phyloP scores from a whole-genome alignment of 2,329 filamentous ascomycete genomes.

The Amylocarpus encephaloides region DNA sequence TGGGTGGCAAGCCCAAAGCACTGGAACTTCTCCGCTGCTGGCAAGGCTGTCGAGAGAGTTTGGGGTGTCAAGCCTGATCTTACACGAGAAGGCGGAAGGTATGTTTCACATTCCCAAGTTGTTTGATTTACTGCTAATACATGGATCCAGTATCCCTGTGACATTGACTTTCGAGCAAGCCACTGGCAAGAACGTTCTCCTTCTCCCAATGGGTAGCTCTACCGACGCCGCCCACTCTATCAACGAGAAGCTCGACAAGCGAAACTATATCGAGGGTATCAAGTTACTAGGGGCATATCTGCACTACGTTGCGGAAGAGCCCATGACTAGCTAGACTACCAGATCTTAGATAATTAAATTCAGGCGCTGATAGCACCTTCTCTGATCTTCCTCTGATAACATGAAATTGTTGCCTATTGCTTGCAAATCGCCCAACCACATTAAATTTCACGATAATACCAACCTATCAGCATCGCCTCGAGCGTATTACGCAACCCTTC shows the following conservation, averaged over 20 bases:
- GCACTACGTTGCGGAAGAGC: conserved; percentile 92
- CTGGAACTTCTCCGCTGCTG: conserved; percentile 95
- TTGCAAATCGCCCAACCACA: too few relatives aligned
- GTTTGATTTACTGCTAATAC: conserved; percentile 10
- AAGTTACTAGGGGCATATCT: conserved; percentile 93
- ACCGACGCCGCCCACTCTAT: conserved; percentile 96
- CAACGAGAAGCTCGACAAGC: conserved; percentile 96
- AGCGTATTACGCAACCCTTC: too few relatives aligned
- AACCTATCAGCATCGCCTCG: too few relatives aligned
- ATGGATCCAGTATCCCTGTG: conserved; percentile 70
- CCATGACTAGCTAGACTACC: conserved; percentile 36
- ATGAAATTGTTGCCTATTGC: too few relatives aligned
- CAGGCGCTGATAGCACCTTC: too few relatives aligned
- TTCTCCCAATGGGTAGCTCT: conserved; percentile 94
- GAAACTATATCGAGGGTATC: conserved; percentile 96
- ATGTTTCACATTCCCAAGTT: conserved; percentile 30
- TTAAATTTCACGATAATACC: too few relatives aligned
- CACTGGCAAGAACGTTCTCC: conserved; percentile 92
- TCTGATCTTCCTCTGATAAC: too few relatives aligned
- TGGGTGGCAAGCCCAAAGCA: conserved; percentile 97
- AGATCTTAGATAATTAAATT: conserved; percentile 4
- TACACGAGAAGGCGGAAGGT: conserved; percentile 90
- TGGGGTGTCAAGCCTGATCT: conserved; percentile 92
- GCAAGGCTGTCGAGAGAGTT: conserved; percentile 93
- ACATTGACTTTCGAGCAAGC: conserved; percentile 97